Base-by-base conservation (phyloP, 2,329 filamentous ascomycete genomes). In the Colletotrichum higginsianum region DNA sequence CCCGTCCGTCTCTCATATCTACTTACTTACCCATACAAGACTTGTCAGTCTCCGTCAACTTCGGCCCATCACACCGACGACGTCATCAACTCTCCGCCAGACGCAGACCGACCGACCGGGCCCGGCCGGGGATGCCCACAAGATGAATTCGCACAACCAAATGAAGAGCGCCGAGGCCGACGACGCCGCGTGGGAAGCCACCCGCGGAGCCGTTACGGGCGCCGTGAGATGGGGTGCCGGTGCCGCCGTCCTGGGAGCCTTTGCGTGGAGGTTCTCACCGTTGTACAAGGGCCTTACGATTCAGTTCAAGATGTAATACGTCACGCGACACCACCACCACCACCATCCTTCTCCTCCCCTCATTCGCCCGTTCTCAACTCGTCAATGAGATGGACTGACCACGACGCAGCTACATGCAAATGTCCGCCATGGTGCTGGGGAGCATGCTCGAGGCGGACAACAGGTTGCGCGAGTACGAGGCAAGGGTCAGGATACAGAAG, bases 341-440 rank as follows among this genome's bases (percentile, higher is more conserved):
- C 8, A 38, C 35, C 35, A 38, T 2, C 35, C 35, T 38, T 38
- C 35, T 38, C 35, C 8, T 38, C 18, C 16, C 30, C 26, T 30
- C 9, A 26, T 13, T 13, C 11, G 12, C 23, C 47, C 26, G 4
- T 38, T n/a, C 38, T 42, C 40, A 23, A 21, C 11, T 18, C 21
- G 7, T 35, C n/a, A 6, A n/a, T 30, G 21, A 58, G 18, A 55
- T 38, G 57, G 46, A 42, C 71, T 73, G 40, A 74, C 23, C 4
- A 30, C 3, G 2, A 21, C n/a, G 4, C 77, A 95, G 93, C 40
- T 96, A 94, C 78, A 84, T 95, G 18, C 93, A 95, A 80, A 94
- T 95, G 92, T 93, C 91, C n/a, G 91, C 90, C 72, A 95, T 95
- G 93, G 91, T 93, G n/a, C 78, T 94, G 44, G 93, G 93, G 53